phyloP scores from a whole-genome alignment of 805 yeast species.

The Saccharomycopsis guyanensis region DNA sequence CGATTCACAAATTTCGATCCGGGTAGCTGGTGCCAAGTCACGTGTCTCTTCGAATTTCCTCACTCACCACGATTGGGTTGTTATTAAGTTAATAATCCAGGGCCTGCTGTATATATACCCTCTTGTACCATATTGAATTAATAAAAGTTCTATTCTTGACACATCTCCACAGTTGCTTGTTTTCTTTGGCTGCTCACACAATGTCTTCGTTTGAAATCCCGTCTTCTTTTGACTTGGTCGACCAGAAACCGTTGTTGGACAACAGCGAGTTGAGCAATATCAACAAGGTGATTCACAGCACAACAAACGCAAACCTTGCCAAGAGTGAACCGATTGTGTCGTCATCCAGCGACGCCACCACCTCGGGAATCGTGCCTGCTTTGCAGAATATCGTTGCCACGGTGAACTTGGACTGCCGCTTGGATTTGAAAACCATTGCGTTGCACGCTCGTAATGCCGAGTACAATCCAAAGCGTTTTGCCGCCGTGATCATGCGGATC shows the following conservation, averaged over 20 bases:
- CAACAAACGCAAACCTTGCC: background rate
- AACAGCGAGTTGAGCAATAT: conserved; percentile 5
- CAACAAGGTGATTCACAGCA: background rate
- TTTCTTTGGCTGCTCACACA: background rate
- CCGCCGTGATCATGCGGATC: conserved; percentile 98
- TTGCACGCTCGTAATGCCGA: conserved; percentile 98
- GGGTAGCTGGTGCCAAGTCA: background rate
- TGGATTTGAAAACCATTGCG: conserved; percentile 95
- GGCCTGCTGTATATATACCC: conserved; percentile 3
- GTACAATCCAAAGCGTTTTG: conserved; percentile 97
- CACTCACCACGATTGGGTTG: background rate
- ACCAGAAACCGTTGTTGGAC: conserved; percentile 15
- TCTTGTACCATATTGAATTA: conserved; percentile 8
- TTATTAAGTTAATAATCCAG: conserved; percentile 8
- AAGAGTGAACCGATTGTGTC: conserved; percentile 2
- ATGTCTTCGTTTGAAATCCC: conserved; percentile 19
- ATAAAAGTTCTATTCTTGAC: background rate
- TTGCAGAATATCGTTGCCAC: conserved; percentile 93
- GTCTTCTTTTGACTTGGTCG: conserved; percentile 11
- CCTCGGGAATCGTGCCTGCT: conserved; percentile 95
- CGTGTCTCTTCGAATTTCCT: background rate
- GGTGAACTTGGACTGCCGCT: conserved; percentile 90
- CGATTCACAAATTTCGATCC: background rate
- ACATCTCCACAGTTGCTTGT: background rate
- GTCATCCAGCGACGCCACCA: conserved; percentile 46